phyloP scores from a whole-genome alignment of 805 yeast species.

The Starmerella tilneyi region DNA sequence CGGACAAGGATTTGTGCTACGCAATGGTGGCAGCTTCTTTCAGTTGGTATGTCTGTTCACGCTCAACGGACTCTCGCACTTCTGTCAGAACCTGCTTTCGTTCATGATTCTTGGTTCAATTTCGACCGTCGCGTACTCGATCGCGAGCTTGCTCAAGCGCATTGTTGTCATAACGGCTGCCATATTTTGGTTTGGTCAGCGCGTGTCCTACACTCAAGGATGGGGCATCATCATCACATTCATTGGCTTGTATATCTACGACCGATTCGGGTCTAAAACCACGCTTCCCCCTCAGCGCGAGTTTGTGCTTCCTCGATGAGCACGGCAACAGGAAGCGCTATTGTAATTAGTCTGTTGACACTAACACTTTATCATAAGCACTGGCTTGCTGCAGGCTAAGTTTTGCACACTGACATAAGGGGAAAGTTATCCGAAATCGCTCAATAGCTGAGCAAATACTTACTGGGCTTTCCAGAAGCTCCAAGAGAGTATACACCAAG shows the following conservation, averaged over 20 bases:
- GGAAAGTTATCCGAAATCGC: no score
- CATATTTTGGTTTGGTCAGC: constrained; percentile 50
- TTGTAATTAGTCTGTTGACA: no score
- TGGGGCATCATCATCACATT: constrained; percentile 37
- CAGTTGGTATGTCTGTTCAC: constrained; percentile 40
- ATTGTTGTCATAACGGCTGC: constrained; percentile 75
- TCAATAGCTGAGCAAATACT: no score
- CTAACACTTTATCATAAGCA: no score
- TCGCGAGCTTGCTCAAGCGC: constrained; percentile 79
- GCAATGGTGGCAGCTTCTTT: constrained; percentile 31
- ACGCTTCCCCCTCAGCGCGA: neutral
- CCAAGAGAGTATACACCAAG: no score
- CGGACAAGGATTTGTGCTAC: constrained; percentile 16
- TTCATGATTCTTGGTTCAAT: constrained; percentile 71
- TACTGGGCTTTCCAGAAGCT: no score
- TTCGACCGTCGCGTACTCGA: constrained; percentile 75
- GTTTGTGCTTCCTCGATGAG: constrained; percentile 8
- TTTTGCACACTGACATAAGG: no score
- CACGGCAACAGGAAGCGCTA: no score
- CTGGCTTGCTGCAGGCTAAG: no score
- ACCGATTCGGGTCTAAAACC: constrained; percentile 32
- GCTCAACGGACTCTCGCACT: constrained; percentile 66
- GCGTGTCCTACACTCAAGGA: constrained; percentile 32
- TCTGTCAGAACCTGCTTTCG: constrained; percentile 67
- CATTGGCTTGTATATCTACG: constrained; percentile 35